Evolutionary conservation across 495 filamentous ascomycete genomes (phyloP).

Genomic region (Sordaria brevicollis): DNA sequence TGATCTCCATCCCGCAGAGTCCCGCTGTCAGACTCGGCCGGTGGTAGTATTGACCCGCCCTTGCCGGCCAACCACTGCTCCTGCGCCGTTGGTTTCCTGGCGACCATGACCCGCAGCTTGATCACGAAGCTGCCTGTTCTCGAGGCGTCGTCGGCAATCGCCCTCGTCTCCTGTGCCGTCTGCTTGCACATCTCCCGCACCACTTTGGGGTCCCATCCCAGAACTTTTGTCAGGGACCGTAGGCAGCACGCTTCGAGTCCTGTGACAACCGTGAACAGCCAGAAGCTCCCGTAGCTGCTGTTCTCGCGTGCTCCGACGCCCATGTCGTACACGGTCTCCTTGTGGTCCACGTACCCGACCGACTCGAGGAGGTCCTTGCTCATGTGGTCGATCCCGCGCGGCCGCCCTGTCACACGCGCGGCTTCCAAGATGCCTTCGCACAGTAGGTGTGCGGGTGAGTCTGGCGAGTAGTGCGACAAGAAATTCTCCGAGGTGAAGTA

Average conservation of each 20-base stretch:
- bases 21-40: neutral
- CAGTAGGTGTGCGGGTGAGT: slow-evolving; percentile 26
- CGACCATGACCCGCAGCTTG: slow-evolving; percentile 45
- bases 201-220: slow-evolving; percentile 45
- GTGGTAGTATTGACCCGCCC: neutral
- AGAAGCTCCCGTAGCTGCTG: slow-evolving; percentile 52
- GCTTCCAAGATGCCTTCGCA: slow-evolving; percentile 31
- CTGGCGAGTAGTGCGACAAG: slow-evolving; percentile 27
- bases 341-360: slow-evolving; percentile 53
- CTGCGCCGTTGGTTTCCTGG: slow-evolving; percentile 38
- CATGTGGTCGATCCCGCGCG: slow-evolving; percentile 46
- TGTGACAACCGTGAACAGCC: slow-evolving; percentile 52
- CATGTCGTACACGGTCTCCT: slow-evolving; percentile 42
- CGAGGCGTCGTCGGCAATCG: slow-evolving; percentile 31
- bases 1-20: slow-evolving; percentile 3
- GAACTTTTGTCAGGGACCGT: slow-evolving; percentile 48
- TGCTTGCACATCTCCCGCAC: slow-evolving; percentile 46
- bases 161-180: slow-evolving; percentile 42
- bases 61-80: slow-evolving; percentile 15
- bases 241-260: slow-evolving; percentile 53
- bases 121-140: slow-evolving; percentile 31
- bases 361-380: slow-evolving; percentile 36
- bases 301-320: slow-evolving; percentile 47
- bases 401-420: slow-evolving; percentile 30
- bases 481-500: slow-evolving; percentile 25